Evolutionary conservation across 2,329 filamentous ascomycete genomes (phyloP), one percentile per base, ranked within the genome.

Genomic region (Leptographium procerum): DNA sequence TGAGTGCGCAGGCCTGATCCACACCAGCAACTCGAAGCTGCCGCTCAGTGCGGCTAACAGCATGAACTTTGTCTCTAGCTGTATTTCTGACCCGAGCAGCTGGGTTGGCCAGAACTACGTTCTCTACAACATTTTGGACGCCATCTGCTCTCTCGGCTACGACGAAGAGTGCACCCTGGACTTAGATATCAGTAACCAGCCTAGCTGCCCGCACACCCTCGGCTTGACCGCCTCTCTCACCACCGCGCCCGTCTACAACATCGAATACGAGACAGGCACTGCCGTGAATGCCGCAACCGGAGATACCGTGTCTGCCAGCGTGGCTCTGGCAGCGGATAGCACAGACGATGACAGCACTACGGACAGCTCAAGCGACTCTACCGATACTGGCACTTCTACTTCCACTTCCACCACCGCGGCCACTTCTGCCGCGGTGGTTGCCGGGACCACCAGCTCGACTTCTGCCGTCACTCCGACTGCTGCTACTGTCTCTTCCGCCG

Each of bases 31-130:
- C 55, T 68, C 70, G 69, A 79, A 78, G 70, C 71, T 84, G 43
- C 76, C 80, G 8, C 74, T 84, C 53, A 74, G 73, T 56, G 80
- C 79, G 2, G 66, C 78, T 65, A 82, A 82, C 74, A 78, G 76
- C 70, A 82, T 83, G 73, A 77, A 79, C 69, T 81, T 73, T 62
- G 65, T 81, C 9, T 66, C 73, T 56, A 71, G 69, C 60, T 82
- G 80, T 67, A 69, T 80, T 14, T 40, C 16, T 2, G 67, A 66
- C 16, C 65, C 70, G 40, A 68, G 71, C 64, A 79, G 71, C 70
- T 82, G 75, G 74, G 75, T 81, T 51, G 78, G 71, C 60, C 69
- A 76, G 63, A 81, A 83, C 70, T 70, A 79, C 68, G 68, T 72
- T 54, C 72, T 82, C 22, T 75, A 74, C 70, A 82, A 84, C 70